Conservation (phyloP, 306 rosid genomes). For the Hippophae gyantsensis region DNA sequence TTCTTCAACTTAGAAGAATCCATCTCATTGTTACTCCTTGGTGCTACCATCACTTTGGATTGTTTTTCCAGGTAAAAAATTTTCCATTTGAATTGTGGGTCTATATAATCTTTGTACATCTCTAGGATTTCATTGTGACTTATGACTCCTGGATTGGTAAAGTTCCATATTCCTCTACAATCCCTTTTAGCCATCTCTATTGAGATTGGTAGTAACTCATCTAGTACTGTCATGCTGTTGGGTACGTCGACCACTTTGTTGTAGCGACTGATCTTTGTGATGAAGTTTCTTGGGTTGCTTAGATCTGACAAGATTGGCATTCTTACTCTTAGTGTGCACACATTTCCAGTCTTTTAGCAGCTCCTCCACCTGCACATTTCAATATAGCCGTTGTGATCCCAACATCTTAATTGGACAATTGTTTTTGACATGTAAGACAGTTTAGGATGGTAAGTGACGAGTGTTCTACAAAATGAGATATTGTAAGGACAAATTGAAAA, state of each 20-base stretch:
- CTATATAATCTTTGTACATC: slow-evolving; percentile 48
- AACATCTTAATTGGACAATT: too few relatives aligned
- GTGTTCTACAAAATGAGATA: too few relatives aligned
- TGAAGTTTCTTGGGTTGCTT: slow-evolving; percentile 65
- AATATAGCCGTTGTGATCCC: too few relatives aligned
- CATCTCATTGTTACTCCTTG: slow-evolving; percentile 61
- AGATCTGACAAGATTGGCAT: slow-evolving; percentile 74
- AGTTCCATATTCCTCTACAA: slow-evolving; percentile 65
- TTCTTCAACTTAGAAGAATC: slow-evolving; percentile 55
- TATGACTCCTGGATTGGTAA: slow-evolving; percentile 70
- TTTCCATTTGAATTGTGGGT: slow-evolving; percentile 48
- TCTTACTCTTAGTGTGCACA: slow-evolving; percentile 56
- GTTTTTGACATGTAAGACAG: too few relatives aligned
- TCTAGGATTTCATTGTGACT: slow-evolving; percentile 61
- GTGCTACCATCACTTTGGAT: slow-evolving; percentile 57
- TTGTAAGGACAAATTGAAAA: too few relatives aligned
- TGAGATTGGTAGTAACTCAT: slow-evolving; percentile 62
- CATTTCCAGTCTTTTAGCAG: slow-evolving; percentile 46
- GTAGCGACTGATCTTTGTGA: slow-evolving; percentile 53
- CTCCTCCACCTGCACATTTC: slow-evolving; percentile 48
- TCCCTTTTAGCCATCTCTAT: slow-evolving; percentile 62
- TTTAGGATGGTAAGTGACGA: too few relatives aligned
- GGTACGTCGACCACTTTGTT: slow-evolving; percentile 64
- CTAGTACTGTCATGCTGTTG: slow-evolving; percentile 65
- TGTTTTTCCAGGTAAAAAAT: slow-evolving; percentile 57